These are phyloP conservation scores for Hyphodiscus hymeniophilus DNA, from an alignment of 495 filamentous ascomycete species.

Conservation along the genomic window DNA sequence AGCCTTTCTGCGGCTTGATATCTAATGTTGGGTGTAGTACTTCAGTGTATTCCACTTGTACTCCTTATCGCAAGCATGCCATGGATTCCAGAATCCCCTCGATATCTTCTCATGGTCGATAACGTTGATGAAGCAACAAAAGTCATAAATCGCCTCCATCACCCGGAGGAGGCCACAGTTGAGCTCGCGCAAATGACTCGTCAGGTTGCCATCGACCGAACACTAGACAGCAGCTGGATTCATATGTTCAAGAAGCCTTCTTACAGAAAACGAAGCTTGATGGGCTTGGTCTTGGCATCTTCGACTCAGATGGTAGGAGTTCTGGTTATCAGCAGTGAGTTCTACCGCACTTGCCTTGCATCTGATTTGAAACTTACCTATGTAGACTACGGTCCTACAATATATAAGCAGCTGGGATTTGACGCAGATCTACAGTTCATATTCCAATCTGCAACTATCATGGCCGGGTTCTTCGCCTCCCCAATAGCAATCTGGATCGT, in stretches of 20 bases:
- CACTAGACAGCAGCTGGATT: background rate
- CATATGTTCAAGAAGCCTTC: background rate
- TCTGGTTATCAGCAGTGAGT: too few species aligned
- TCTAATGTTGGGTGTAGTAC: too few species aligned
- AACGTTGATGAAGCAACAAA: background rate
- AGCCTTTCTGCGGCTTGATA: too few species aligned
- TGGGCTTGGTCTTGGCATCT: background rate
- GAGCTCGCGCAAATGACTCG: background rate
- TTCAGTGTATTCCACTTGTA: background rate
- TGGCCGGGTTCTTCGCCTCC: background rate
- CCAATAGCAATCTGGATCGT: background rate
- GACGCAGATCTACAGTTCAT: background rate
- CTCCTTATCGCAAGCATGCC: background rate
- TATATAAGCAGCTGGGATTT: background rate
- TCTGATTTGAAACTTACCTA: too few species aligned
- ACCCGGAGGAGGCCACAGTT: background rate
- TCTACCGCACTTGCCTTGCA: too few species aligned
- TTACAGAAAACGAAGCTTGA: background rate
- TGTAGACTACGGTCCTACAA: background rate
- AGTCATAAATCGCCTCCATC: background rate
- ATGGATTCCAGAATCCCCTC: background rate
- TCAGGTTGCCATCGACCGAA: background rate
- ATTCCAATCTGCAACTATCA: background rate
- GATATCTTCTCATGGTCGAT: background rate
- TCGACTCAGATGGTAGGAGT: background rate